These are phyloP conservation scores for Obba rivulosa DNA, from an alignment of 768 basidiomycete species.

Conservation along the genomic window DNA sequence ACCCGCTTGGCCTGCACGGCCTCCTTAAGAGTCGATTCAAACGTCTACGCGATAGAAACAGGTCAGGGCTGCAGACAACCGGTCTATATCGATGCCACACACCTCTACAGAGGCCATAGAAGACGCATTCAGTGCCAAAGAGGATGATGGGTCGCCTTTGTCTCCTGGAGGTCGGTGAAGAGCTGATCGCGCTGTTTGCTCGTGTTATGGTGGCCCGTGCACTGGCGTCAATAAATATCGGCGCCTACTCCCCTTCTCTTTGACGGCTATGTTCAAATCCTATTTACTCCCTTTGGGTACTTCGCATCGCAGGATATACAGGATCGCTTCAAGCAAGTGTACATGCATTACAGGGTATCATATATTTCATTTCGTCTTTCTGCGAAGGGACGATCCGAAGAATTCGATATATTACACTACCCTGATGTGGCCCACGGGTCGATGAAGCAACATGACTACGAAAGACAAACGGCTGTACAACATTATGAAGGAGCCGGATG, in stretches of 20 bases:
- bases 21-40: constrained; percentile 76
- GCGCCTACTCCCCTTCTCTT: not conserved
- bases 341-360: no score
- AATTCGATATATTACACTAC: no score
- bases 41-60: constrained; percentile 48
- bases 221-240: constrained; percentile 3
- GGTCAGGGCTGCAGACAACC: not conserved
- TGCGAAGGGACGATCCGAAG: no score
- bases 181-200: constrained; percentile 1
- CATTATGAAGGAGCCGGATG: constrained; percentile 36
- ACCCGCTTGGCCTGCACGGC: constrained; percentile 79
- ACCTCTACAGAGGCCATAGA: constrained; percentile 11
- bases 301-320: no score
- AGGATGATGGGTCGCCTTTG: no score
- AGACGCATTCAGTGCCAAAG: no score
- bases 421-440: no score
- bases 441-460: not conserved
- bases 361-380: no score
- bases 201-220: constrained; percentile 17
- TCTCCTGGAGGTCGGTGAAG: not conserved
- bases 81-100: not conserved
- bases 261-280: no score
- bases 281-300: no score
- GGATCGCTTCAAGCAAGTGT: no score
- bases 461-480: no score